A percentile compares a stretch with the other conserved stretches of the same genome.
Evolutionary conservation across 345 rosid genomes (phyloP).

Genomic region (Eucalyptus sp.): DNA sequence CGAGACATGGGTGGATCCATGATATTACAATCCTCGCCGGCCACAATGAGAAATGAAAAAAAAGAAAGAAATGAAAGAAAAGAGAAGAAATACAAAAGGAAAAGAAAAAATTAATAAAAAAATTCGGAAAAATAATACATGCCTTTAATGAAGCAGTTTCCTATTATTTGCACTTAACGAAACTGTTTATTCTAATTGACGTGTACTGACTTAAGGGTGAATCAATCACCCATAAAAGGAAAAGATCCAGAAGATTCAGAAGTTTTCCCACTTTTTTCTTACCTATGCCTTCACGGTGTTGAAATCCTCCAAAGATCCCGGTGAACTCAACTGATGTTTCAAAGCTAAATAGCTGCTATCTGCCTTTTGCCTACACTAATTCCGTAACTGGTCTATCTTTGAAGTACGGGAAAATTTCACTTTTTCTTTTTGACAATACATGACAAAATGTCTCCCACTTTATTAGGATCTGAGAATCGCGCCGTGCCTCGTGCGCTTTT

Average conservation of each 20-base stretch:
- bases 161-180: not conserved
- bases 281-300: not conserved
- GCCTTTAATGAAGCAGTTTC: not conserved
- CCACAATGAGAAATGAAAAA: not conserved
- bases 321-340: not conserved
- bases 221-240: not conserved
- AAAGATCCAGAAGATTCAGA: not conserved
- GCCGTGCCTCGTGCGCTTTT: not conserved
- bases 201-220: not conserved
- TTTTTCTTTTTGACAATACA: not conserved
- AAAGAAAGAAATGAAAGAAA: too few relatives aligned
- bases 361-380: not conserved
- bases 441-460: not conserved
- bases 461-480: not conserved
- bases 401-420: not conserved
- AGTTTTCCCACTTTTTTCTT: not conserved
- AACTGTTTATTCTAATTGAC: not conserved
- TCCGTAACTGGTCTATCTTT: not conserved
- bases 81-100: not conserved
- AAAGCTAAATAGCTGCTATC: not conserved
- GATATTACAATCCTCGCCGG: accelerated
- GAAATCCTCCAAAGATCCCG: not conserved
- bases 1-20: not conserved
- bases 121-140: not conserved
- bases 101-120: too few relatives aligned